Conservation (phyloP, 371 early-diverging fungal species). For the Mucor racemosus region DNA sequence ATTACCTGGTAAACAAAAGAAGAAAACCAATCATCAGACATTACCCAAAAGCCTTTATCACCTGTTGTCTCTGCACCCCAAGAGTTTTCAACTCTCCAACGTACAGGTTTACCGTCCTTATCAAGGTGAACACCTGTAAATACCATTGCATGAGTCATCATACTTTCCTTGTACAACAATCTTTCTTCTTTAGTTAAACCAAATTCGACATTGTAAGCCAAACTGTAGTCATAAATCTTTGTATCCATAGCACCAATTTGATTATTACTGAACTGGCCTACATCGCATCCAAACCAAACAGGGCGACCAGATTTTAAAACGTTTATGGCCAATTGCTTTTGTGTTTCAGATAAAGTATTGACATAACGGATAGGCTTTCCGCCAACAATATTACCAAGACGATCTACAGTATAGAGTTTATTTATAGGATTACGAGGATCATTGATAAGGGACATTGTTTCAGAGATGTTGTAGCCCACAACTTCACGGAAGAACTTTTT, state of each 20-base stretch:
- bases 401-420: conserved; percentile 73
- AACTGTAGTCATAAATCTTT: conserved; percentile 65
- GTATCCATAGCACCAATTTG: conserved; percentile 69
- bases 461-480: conserved; percentile 63
- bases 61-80: conserved; percentile 65
- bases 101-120: conserved; percentile 60
- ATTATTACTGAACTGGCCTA: conserved; percentile 58
- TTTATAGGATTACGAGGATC: conserved; percentile 75
- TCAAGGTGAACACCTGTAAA: conserved; percentile 83
- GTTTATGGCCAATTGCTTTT: conserved; percentile 67
- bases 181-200: conserved; percentile 74
- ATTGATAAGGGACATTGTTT: conserved; percentile 76
- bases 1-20: conserved; percentile 79
- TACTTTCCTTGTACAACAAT: conserved; percentile 72
- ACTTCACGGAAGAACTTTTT: conserved; percentile 67
- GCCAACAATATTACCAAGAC: conserved; percentile 80
- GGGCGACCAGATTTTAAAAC: conserved; percentile 68
- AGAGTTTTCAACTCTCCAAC: conserved; percentile 84
- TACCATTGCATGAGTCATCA: conserved; percentile 88
- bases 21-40: conserved; percentile 81
- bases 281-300: conserved; percentile 88
- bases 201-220: conserved; percentile 70
- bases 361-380: conserved; percentile 74
- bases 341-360: conserved; percentile 59
- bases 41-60: conserved; percentile 77